Percentiles rank a stretch among this genome's conserved stretches.
Conservation (phyloP, 2,329 filamentous ascomycete genomes). For the Acephala macrosclerotiorum region DNA sequence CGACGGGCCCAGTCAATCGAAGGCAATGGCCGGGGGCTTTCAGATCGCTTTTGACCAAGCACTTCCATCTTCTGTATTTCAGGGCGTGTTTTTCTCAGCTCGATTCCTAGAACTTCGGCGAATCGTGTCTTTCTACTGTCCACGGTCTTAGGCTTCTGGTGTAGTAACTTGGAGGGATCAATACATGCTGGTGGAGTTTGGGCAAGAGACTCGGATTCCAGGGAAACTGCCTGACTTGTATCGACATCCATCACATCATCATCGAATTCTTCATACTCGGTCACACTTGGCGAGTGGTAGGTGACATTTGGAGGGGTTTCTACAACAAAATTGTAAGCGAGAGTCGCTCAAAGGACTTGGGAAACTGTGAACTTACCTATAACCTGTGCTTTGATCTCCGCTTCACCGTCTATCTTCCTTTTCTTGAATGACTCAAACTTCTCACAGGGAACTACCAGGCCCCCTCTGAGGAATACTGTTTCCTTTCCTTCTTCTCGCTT, state of each 20-base stretch:
- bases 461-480: not conserved
- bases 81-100: too few relatives aligned
- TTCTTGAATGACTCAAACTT: constrained; percentile 8
- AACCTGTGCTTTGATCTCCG: too few relatives aligned
- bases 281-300: constrained; percentile 8
- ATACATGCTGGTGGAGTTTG: too few relatives aligned
- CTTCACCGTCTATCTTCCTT: not conserved
- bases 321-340: not conserved
- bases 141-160: too few relatives aligned
- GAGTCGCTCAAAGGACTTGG: not conserved
- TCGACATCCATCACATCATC: too few relatives aligned
- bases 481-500: not conserved
- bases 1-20: not conserved
- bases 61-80: not conserved
- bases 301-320: constrained; percentile 11
- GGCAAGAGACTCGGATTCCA: too few relatives aligned
- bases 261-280: not conserved
- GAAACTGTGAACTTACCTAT: too few relatives aligned
- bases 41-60: not conserved
- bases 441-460: not conserved
- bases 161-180: too few relatives aligned
- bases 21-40: not conserved
- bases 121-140: too few relatives aligned
- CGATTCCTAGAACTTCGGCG: too few relatives aligned
- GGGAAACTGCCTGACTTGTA: too few relatives aligned